Evolutionary conservation across 371 early-diverging fungal species (phyloP).

Genomic region (Rhizopus microsporus): DNA sequence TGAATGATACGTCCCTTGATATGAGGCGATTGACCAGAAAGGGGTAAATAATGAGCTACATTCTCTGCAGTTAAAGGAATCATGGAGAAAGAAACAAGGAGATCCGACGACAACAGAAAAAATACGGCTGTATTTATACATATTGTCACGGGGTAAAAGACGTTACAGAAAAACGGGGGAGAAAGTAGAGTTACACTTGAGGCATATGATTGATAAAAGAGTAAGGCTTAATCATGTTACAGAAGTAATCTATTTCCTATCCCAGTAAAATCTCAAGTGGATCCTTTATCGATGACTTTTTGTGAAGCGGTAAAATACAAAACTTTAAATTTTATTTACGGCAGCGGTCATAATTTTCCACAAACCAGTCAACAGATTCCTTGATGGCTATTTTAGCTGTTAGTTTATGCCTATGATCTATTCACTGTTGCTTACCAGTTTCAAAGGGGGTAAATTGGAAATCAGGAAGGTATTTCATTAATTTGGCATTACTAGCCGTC

Average conservation of each 20-base stretch:
- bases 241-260: not conserved
- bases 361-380: slow-evolving; percentile 81
- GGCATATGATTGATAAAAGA: not conserved
- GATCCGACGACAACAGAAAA: not conserved
- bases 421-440: slow-evolving; percentile 45
- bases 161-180: slow-evolving; percentile 1
- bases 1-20: slow-evolving; percentile 40
- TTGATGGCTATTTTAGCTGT: slow-evolving; percentile 57
- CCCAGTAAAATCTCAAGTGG: not conserved
- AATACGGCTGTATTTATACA: not conserved
- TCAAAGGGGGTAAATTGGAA: slow-evolving; percentile 85
- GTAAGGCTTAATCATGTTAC: not conserved
- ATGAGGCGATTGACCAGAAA: slow-evolving; percentile 27
- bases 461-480: slow-evolving; percentile 72
- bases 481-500: slow-evolving; percentile 84
- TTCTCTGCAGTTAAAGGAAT: slow-evolving; percentile 29
- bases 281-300: not conserved
- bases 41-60: slow-evolving; percentile 30
- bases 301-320: not conserved
- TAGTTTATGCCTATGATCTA: not conserved
- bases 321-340: slow-evolving; percentile 49
- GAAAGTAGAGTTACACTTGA: slow-evolving; percentile 1
- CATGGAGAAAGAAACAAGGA: not conserved
- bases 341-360: slow-evolving; percentile 67
- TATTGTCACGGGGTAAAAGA: not conserved